A percentile compares a stretch with the other conserved stretches of the same genome.
These are phyloP conservation scores for Ajuga chamaepitys DNA, from an alignment of 257 asterid genomes.

Conservation along the genomic window DNA sequence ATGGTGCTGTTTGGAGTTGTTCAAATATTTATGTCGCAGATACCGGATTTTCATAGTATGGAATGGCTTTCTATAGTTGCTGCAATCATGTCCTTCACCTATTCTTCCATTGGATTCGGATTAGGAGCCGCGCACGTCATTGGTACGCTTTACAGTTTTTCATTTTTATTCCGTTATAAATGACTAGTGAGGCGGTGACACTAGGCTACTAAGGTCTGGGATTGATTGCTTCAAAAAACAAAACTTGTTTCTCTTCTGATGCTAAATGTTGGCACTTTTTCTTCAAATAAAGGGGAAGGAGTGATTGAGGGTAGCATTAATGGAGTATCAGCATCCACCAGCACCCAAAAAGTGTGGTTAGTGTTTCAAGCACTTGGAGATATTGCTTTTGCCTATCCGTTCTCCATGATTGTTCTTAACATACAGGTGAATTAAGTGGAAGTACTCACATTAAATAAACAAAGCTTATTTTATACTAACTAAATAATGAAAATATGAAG, in stretches of 20 bases:
- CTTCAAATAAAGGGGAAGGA: slow-evolving; percentile 59
- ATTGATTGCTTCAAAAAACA: no score
- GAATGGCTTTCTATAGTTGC: slow-evolving; percentile 72
- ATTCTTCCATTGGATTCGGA: slow-evolving; percentile 59
- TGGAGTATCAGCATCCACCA: slow-evolving; percentile 41
- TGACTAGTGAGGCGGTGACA: no score
- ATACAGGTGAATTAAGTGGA: slow-evolving; percentile 40
- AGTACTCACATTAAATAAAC: no score
- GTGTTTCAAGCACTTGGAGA: slow-evolving; percentile 67
- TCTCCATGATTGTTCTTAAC: slow-evolving; percentile 44
- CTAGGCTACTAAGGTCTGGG: no score
- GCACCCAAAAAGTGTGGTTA: slow-evolving; percentile 46
- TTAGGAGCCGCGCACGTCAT: slow-evolving; percentile 62
- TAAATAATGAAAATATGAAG: no score
- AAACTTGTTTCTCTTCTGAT: no score
- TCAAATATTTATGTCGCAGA: slow-evolving; percentile 62
- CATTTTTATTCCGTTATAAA: no score
- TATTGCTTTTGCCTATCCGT: slow-evolving; percentile 75
- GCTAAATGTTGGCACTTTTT: no score
- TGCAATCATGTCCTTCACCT: slow-evolving; percentile 72
- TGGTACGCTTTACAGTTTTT: slow-evolving; percentile 27
- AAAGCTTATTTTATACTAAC: not conserved
- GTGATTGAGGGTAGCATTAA: slow-evolving; percentile 49
- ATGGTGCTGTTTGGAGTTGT: slow-evolving; percentile 62
- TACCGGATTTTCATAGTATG: slow-evolving; percentile 66